Evolutionary conservation across 345 rosid genomes (phyloP).

Genomic region (Eucalyptus paniculata): DNA sequence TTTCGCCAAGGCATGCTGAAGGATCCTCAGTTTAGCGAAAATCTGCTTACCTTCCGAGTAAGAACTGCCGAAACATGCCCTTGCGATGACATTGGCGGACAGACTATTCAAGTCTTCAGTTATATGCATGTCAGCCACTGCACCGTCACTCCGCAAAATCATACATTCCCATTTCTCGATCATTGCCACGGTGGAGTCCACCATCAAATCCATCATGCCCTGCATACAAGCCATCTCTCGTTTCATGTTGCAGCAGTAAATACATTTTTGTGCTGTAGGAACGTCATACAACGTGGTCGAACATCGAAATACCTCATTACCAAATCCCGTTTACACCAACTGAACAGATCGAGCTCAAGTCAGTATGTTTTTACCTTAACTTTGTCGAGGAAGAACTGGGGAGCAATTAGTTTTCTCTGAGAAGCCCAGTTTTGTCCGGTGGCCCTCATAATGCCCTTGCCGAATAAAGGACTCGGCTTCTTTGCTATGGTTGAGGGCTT

Average conservation of each 20-base stretch:
- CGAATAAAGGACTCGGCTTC: conserved; percentile 1
- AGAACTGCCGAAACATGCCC: conserved; percentile 17
- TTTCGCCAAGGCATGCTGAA: conserved; percentile 5
- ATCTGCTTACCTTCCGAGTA: conserved; percentile 5
- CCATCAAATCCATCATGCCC: conserved; percentile 13
- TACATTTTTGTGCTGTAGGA: background rate
- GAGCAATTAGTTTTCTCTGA: conserved; percentile 19
- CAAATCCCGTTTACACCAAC: background rate
- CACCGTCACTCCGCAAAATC: background rate
- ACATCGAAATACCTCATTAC: background rate
- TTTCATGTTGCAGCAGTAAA: background rate
- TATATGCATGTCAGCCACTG: conserved; percentile 1
- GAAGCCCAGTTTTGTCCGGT: conserved; percentile 9
- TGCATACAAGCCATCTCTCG: background rate
- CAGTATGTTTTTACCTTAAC: conserved; percentile 2
- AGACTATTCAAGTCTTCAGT: conserved; percentile 5
- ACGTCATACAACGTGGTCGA: background rate
- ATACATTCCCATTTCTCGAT: background rate
- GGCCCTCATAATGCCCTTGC: conserved; percentile 9
- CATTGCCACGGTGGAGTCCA: conserved; percentile 1
- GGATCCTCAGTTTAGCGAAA: background rate
- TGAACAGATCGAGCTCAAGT: background rate
- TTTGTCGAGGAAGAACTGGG: conserved; percentile 9
- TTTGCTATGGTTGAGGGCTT: background rate
- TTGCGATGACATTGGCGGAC: conserved; percentile 8